Conservation (phyloP, 805 yeast species). For the Saccharomyces kudriavzevii region DNA sequence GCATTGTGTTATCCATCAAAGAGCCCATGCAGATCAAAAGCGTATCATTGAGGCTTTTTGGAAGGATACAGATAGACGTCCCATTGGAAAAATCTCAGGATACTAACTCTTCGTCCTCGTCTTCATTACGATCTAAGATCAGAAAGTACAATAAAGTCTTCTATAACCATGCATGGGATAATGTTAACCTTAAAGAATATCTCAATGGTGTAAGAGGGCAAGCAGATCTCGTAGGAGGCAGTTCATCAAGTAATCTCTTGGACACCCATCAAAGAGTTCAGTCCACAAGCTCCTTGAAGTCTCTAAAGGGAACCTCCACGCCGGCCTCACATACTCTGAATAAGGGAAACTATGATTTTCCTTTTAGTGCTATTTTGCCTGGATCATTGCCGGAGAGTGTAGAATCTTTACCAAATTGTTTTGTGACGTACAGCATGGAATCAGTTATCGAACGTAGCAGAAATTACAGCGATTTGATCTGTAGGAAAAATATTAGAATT, state of each 20-base stretch:
- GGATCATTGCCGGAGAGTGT: constrained; percentile 82
- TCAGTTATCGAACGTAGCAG: constrained; percentile 80
- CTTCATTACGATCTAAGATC: constrained; percentile 32
- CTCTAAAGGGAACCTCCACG: constrained; percentile 23
- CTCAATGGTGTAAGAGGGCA: constrained; percentile 20
- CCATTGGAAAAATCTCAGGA: constrained; percentile 32
- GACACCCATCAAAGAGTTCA: constrained; percentile 15
- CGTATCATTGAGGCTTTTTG: constrained; percentile 55
- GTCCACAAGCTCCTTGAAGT: constrained; percentile 23
- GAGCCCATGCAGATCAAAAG: constrained; percentile 69
- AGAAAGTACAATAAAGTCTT: constrained; percentile 49
- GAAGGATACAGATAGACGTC: constrained; percentile 61
- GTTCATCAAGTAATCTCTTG: constrained; percentile 34
- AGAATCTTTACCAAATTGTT: constrained; percentile 80
- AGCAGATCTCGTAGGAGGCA: neutral
- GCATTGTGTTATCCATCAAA: constrained; percentile 61
- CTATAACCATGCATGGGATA: constrained; percentile 75
- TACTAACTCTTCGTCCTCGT: constrained; percentile 34
- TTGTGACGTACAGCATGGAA: constrained; percentile 61
- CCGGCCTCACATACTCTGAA: constrained; percentile 37
- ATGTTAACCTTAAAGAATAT: constrained; percentile 44
- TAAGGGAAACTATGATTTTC: constrained; percentile 83
- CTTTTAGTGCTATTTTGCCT: constrained; percentile 77
- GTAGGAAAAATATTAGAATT: constrained; percentile 69
- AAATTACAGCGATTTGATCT: constrained; percentile 53